A percentile compares a stretch with the other conserved stretches of the same genome.
phyloP scores from a whole-genome alignment of 2,329 filamentous ascomycete species.

The Lachnum nothofagi region DNA sequence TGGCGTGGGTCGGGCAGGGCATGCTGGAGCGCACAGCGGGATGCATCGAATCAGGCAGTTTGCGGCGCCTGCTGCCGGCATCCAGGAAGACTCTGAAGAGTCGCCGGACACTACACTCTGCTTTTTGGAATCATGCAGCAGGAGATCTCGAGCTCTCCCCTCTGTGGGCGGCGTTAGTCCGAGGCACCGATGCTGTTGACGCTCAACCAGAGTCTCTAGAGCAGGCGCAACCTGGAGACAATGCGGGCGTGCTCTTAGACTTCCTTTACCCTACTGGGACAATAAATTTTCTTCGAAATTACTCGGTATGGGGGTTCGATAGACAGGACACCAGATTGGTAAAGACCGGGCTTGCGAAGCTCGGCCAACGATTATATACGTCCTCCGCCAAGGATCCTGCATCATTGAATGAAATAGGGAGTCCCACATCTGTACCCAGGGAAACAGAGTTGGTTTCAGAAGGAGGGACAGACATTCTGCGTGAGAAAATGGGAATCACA shows the following conservation, averaged over 20 bases:
- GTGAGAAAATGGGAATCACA: conserved; percentile 16
- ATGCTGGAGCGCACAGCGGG: conserved; percentile 56
- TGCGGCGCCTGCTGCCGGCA: conserved; percentile 43
- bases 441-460: not conserved
- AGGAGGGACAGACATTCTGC: conserved; percentile 8
- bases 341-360: conserved; percentile 16
- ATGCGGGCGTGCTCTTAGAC: conserved; percentile 31
- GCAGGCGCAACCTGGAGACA: conserved; percentile 5
- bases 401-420: not conserved
- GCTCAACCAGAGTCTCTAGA: conserved; percentile 12
- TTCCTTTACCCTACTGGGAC: conserved; percentile 40
- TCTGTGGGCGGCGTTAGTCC: conserved; percentile 28
- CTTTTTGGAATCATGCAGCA: conserved; percentile 52
- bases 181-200: conserved; percentile 14
- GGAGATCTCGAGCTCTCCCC: conserved; percentile 31
- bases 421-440: not conserved
- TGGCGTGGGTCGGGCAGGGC: conserved; percentile 33
- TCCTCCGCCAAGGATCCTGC: conserved; percentile 26
- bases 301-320: conserved; percentile 24
- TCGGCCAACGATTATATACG: conserved; percentile 33
- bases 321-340: conserved; percentile 23
- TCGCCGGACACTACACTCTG: conserved; percentile 47
- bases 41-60: conserved; percentile 52
- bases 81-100: conserved; percentile 31
- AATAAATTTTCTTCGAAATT: conserved; percentile 33